These are phyloP conservation scores for Ascochyta rabiei DNA, from an alignment of 2,329 filamentous ascomycete species.

Conservation along the genomic window DNA sequence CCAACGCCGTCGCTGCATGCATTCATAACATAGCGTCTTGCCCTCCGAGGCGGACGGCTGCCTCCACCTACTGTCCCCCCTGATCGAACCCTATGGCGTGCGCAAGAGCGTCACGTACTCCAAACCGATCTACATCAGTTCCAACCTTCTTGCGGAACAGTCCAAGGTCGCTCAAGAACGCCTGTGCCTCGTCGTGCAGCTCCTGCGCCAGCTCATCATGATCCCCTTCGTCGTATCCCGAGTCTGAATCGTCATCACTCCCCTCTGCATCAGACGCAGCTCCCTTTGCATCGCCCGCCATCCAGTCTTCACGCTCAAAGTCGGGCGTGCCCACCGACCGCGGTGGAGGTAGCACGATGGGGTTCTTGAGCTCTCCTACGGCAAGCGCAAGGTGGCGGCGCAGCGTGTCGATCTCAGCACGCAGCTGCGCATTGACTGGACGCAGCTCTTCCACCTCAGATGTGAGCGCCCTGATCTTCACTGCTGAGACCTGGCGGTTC, in stretches of 20 bases:
- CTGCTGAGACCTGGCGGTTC: conserved; percentile 84
- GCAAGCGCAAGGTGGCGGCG: conserved; percentile 87
- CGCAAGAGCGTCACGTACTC: conserved; percentile 27
- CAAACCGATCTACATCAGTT: conserved; percentile 76
- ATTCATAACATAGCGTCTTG: conserved; percentile 24
- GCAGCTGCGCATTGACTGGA: conserved; percentile 63
- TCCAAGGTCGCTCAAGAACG: conserved; percentile 78
- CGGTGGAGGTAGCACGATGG: conserved; percentile 68
- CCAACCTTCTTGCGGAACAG: conserved; percentile 85
- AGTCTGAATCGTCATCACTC: conserved; percentile 48
- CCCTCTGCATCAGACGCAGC: conserved; percentile 43
- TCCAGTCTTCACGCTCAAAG: conserved; percentile 41
- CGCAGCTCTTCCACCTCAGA: conserved; percentile 56
- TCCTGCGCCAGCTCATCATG: conserved; percentile 62
- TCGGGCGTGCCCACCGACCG: conserved; percentile 34
- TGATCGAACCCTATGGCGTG: conserved; percentile 18
- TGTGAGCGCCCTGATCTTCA: conserved; percentile 85
- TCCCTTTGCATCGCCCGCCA: conserved; percentile 33
- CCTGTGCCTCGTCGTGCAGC: conserved; percentile 84
- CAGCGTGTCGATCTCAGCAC: conserved; percentile 79
- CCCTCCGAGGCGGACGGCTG: not conserved
- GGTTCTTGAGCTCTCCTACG: conserved; percentile 85
- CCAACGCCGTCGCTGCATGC: conserved; percentile 44
- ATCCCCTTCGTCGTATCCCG: conserved; percentile 66
- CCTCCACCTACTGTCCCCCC: conserved; percentile 3